Base-by-base conservation (phyloP, 2,329 filamentous ascomycete species). In the Talaromyces sp. region DNA sequence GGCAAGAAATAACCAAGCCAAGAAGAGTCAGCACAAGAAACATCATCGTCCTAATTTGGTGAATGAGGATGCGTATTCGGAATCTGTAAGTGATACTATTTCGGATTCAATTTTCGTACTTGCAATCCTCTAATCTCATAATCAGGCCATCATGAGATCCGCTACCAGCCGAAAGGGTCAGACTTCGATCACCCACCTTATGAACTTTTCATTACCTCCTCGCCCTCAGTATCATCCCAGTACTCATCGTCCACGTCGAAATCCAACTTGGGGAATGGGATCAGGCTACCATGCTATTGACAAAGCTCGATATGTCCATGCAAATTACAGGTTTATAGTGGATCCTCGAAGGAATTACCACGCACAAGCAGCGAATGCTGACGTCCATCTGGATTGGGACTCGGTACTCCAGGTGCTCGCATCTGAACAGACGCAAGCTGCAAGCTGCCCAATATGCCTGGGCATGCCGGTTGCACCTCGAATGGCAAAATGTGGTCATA, bases 311-410 rank as follows among this genome's bases (percentile, higher is more conserved):
- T 93, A 92, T 70, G 89, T 99, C 17, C 93, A 99, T 77, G 93
- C 95, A 69, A 99, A 99, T 77, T 99, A 99, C 76, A 90, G 95
- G 64, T 99, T 99, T 76, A 90, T 99, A 66, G 93, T 99, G 61
- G 89, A 92, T 67, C 94, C 95, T 3, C 85, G 87, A 64, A 89
- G 88, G 65, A 87, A 89, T 72, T 99, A 98, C 75, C 85, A 87
- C 67, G 85, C 87, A 5, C 93, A 98, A 75, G 90, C 92, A 27
- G 85, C 86, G 54, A 92, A 98, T 76, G 91, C 95, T 22, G 94
- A 99, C 77, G 85, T 93, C 58, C 91, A 95, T 72, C 80, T 99
- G 63, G 91, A 97, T 72, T 99, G 95, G 95, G 86, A 88, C 69
- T 88, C 92, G 70, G 91, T 99, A 61, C 82, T 97, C 69, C 95